Conservation (phyloP, 495 filamentous ascomycete genomes). For the Penicillium ucsense region DNA sequence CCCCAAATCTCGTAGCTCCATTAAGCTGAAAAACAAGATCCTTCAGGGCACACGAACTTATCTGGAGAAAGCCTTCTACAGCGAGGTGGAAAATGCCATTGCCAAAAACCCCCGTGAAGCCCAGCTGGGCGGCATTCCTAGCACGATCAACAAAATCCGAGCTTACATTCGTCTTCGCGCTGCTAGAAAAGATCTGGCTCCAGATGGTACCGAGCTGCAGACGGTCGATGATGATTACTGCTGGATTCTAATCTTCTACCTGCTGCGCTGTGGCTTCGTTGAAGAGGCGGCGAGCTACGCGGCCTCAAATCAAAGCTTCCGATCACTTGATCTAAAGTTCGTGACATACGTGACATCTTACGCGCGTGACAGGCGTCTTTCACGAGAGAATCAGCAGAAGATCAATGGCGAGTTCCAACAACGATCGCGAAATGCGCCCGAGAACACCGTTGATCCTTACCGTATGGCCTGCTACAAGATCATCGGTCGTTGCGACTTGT, state of each 20-base stretch:
- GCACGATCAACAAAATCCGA: constrained; percentile 77
- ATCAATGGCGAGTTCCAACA: constrained; percentile 86
- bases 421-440: constrained; percentile 68
- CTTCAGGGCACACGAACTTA: constrained; percentile 65
- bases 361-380: constrained; percentile 58
- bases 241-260: constrained; percentile 89
- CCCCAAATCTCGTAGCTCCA: constrained; percentile 47
- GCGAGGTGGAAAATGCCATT: constrained; percentile 63
- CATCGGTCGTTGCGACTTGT: constrained; percentile 86
- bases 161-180: constrained; percentile 77
- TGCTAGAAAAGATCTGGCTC: constrained; percentile 66
- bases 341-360: constrained; percentile 80
- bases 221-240: constrained; percentile 66
- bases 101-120: constrained; percentile 79
- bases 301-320: constrained; percentile 67
- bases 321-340: constrained; percentile 84
- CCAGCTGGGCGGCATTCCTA: constrained; percentile 79
- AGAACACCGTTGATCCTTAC: constrained; percentile 86
- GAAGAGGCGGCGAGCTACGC: constrained; percentile 82
- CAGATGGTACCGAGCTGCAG: constrained; percentile 64
- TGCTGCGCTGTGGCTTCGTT: constrained; percentile 78
- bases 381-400: constrained; percentile 66
- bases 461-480: constrained; percentile 97
- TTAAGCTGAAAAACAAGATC: constrained; percentile 61
- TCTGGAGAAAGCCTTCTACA: constrained; percentile 65